Percentiles rank a stretch among this genome's conserved stretches.
These are phyloP conservation scores for Exidia glandulosa DNA, from an alignment of 768 basidiomycete genomes.

Conservation along the genomic window DNA sequence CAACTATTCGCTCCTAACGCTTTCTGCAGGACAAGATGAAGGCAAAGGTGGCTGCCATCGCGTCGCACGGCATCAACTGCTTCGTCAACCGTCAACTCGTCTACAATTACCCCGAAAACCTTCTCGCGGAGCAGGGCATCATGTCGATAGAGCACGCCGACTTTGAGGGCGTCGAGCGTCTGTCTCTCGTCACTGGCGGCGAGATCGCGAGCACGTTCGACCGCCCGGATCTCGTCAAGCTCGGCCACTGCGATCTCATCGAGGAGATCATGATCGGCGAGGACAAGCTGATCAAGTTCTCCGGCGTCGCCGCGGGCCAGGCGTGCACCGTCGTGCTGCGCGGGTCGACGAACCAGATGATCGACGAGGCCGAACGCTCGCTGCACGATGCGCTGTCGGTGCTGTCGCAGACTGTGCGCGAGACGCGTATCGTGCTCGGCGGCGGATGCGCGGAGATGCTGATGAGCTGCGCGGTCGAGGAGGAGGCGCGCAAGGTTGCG, in stretches of 20 bases:
- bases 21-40: constrained; percentile 93
- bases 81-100: constrained; percentile 98
- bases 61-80: constrained; percentile 87
- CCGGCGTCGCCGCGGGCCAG: constrained; percentile 93
- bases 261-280: constrained; percentile 99
- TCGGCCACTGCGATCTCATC: constrained; percentile 87
- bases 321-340: constrained; percentile 97
- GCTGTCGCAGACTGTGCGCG: constrained; percentile 93
- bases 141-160: constrained; percentile 97
- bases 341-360: constrained; percentile 97
- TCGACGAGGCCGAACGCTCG: constrained; percentile 96
- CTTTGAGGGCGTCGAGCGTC: constrained; percentile 94
- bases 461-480: constrained; percentile 92
- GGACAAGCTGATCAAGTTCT: constrained; percentile 99
- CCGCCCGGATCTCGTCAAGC: constrained; percentile 79
- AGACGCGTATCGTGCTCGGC: constrained; percentile 87
- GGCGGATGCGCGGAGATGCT: constrained; percentile 98
- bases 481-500: constrained; percentile 68
- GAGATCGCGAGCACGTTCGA: constrained; percentile 97
- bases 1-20: background rate
- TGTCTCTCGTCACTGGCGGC: constrained; percentile 93
- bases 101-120: constrained; percentile 97
- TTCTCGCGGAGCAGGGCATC: constrained; percentile 91
- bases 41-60: constrained; percentile 90
- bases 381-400: constrained; percentile 96